Evolutionary conservation across 805 yeast species (phyloP), one percentile per base, ranked within the genome.

Genomic region (Ogataea degrootiae): DNA sequence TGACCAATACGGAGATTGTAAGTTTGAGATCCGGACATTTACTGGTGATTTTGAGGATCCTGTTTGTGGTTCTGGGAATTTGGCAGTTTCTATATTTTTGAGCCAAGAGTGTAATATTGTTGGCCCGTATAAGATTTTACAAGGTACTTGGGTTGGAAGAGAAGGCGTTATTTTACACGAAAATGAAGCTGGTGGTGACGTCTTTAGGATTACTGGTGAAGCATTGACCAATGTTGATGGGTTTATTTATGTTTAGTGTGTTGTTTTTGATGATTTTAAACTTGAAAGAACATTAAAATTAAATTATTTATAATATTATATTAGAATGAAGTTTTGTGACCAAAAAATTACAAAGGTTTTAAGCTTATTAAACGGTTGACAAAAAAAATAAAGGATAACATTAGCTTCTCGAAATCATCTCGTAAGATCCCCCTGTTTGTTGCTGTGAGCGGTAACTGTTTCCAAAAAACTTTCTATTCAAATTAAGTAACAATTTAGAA

Each of bases 11-110:
- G 31, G 42, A 44, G n/a, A 66, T 63, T 39, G 43, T 44, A 47
- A 36, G 22, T 36, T 16, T 36, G 76, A 71, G 52, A 68, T 73
- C 46, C 66, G 82, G 52, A 75, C 76, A 12, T 73, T 76, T 56
- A 71, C 72, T 3, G 70, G 68, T 15, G 62, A 69, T 1, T 42
- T 51, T n/a, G 82, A 77, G 49, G 82, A 77, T 56, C 81, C 81
- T 1, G 82, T 74, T 8, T 77, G 82, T 58, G 82, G 82, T 2
- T 68, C 75, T 50, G 82, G 82, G n/a, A 65, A 71, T 2, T 63
- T 48, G n/a, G 39, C 39, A 16, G 39, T 36, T 17, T 36, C 39
- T 36, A 21, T 36, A 8, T 36, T 7, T 14, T 36, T 36, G 39
- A 36, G 16, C 19, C 16, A 36, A 17, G 39, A 36, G 14, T 36